A percentile compares a stretch with the other conserved stretches of the same genome.
phyloP scores from a whole-genome alignment of 257 asterid genomes.

The Gentiana dahurica region DNA sequence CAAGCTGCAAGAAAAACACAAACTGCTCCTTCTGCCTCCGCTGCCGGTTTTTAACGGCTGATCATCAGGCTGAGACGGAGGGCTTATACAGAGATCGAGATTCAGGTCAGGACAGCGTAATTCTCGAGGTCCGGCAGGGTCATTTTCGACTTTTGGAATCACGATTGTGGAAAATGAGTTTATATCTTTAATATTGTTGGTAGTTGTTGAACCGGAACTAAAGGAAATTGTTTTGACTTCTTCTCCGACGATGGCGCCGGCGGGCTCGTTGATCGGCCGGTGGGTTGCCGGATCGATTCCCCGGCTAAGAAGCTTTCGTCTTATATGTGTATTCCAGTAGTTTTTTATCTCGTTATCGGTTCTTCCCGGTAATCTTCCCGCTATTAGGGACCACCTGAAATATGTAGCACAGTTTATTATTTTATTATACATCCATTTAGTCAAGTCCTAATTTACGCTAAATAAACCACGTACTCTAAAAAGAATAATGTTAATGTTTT shows the following conservation, averaged over 20 bases:
- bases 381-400: constrained; percentile 83
- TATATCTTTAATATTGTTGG: constrained; percentile 1
- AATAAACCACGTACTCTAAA: no score
- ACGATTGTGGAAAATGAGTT: not conserved
- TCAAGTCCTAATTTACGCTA: no score
- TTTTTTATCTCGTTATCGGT: constrained; percentile 91
- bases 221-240: constrained; percentile 37
- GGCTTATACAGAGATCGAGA: constrained; percentile 82
- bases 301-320: constrained; percentile 63
- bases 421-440: no score
- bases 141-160: constrained; percentile 15
- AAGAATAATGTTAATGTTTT: no score
- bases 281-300: constrained; percentile 86
- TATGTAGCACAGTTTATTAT: no score
- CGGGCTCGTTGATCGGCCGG: constrained; percentile 35
- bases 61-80: constrained; percentile 34
- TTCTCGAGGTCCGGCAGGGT: constrained; percentile 20
- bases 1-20: constrained; percentile 54
- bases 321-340: constrained; percentile 87
- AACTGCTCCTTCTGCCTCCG: constrained; percentile 7
- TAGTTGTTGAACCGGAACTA: constrained; percentile 11
- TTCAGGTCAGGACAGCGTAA: constrained; percentile 64
- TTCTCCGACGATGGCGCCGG: not conserved
- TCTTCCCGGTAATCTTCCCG: constrained; percentile 86
- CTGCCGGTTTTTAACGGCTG: constrained; percentile 23